These are phyloP conservation scores for Amauroascus niger DNA, from an alignment of 2,329 filamentous ascomycete genomes.

Conservation along the genomic window DNA sequence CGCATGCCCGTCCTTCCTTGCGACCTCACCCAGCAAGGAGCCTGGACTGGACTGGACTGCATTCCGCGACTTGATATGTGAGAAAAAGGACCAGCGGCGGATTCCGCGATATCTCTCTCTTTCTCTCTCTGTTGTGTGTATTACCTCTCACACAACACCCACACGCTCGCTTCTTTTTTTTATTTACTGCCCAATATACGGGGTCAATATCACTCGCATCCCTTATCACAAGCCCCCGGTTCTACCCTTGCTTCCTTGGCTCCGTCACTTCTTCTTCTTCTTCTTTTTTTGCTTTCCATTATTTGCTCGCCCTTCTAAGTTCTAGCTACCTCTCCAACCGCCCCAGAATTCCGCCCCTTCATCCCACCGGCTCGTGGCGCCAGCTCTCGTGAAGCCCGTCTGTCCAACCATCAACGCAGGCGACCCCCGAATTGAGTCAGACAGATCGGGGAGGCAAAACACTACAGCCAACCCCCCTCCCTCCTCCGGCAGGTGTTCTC, in stretches of 20 bases:
- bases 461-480: too few relatives aligned
- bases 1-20: neutral
- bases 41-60: neutral
- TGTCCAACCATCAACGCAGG: conserved; percentile 3
- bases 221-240: neutral
- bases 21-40: neutral
- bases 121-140: neutral
- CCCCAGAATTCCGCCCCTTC: neutral
- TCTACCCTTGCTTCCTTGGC: conserved; percentile 8
- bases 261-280: neutral
- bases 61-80: conserved; percentile 6
- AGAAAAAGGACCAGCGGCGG: conserved; percentile 1
- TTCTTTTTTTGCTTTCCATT: too few relatives aligned
- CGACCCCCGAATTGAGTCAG: conserved; percentile 1
- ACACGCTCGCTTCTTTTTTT: too few relatives aligned
- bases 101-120: neutral
- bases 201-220: too few relatives aligned
- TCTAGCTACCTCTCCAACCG: neutral
- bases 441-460: conserved; percentile 4
- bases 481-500: conserved; percentile 3
- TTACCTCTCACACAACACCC: too few relatives aligned
- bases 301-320: too few relatives aligned
- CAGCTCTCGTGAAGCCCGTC: neutral
- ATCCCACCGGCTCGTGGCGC: neutral
- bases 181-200: conserved; percentile 1